A percentile compares a stretch with the other conserved stretches of the same genome.
Evolutionary conservation across 1,139 yeast genomes (phyloP).

Genomic region (Candida sp.): DNA sequence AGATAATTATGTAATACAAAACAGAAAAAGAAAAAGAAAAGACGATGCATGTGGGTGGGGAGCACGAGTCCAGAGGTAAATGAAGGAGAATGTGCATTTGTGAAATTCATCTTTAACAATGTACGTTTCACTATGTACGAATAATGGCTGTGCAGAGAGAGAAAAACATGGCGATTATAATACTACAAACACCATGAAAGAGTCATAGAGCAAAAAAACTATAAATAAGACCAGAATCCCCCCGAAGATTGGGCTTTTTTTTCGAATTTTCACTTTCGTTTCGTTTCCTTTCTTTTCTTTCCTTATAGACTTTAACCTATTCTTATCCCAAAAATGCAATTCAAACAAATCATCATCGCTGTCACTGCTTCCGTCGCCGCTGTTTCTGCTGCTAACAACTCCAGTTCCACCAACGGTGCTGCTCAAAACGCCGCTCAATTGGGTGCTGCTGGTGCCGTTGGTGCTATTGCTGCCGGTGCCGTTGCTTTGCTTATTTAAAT

Average conservation of each 20-base stretch:
- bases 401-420: constrained; percentile 19
- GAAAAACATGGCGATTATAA: too few relatives aligned
- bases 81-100: neutral
- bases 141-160: neutral
- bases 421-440: constrained; percentile 29
- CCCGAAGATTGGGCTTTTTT: neutral
- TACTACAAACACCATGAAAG: neutral
- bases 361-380: constrained; percentile 45
- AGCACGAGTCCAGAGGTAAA: too few relatives aligned
- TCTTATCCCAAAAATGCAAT: constrained; percentile 37
- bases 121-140: neutral
- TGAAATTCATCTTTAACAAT: neutral
- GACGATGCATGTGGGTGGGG: too few relatives aligned
- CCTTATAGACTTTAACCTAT: neutral
- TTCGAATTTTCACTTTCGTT: neutral
- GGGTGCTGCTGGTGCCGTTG: constrained; percentile 30
- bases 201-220: neutral
- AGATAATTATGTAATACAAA: too few relatives aligned
- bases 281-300: neutral
- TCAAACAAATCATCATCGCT: constrained; percentile 48
- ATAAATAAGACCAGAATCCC: constrained; percentile 5
- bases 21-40: too few relatives aligned
- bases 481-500: constrained; percentile 49
- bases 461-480: constrained; percentile 52
- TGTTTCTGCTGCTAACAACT: constrained; percentile 39